Evolutionary conservation across 1,284 basidiomycete species (phyloP), one percentile per base, ranked within the genome.

Genomic region (Termitomyces sp.): DNA sequence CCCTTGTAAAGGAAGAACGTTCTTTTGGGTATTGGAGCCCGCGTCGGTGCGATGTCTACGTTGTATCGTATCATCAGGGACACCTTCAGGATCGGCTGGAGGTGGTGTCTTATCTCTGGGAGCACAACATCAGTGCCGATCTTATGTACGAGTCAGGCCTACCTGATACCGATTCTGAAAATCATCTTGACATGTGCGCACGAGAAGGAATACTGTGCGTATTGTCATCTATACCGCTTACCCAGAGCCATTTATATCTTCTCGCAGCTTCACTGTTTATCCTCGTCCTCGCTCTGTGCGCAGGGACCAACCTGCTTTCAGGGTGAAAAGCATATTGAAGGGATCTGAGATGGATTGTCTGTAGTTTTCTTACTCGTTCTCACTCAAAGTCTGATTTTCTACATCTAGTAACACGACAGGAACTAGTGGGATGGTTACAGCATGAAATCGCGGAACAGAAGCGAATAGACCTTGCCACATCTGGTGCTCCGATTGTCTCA

Each of bases 21-120:
- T 91, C 90, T 0, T 93, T 93, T 59, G 92, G 92, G 0, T 89
- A 84, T 60, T 94, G 89, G 87, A 90, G 88, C 67, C 90, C 92
- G 17, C 80, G 90, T 12, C 78, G 91, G 39, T 94, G 91, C 61
- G 92, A 92, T 60, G 90, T 92, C 13, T 92, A 92, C 60, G 76
- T 94, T 13, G 84, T 92, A 15, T 89, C 88, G 0, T 90, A 88
- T 61, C 84, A 89, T 53, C 77, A 83, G 1, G 90, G 90, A 10
- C 79, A 86, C 63, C 71, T 94, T 26, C 79, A 84, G 57, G 88
- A 91, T 49, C 79, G 92, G 30, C 77, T 94, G 19, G 89, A 94
- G 64, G 78, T 93, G 13, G 87, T 84, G 7, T 74, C 87, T 2
- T 79, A 87, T 58, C 73, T 94, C 24, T 94, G 92, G 92, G 78